phyloP scores from a whole-genome alignment of 2,329 filamentous ascomycete species.

The Ceratocystis albifundus region DNA sequence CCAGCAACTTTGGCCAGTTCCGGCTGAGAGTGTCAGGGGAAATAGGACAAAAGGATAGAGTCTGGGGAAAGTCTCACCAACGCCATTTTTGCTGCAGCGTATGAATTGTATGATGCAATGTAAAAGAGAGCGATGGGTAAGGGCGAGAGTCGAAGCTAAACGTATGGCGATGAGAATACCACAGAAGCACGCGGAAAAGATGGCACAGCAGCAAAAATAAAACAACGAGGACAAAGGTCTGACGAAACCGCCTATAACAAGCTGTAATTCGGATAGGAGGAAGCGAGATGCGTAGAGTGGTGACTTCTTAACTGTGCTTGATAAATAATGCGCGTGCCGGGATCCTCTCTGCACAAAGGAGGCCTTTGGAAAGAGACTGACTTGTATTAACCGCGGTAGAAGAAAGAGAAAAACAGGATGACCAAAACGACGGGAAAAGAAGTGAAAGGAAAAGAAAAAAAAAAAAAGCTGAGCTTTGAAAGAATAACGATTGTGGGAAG shows the following conservation, averaged over 20 bases:
- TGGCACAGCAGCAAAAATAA: too few species aligned
- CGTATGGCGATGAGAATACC: neutral
- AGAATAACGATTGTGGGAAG: neutral
- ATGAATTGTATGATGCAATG: neutral
- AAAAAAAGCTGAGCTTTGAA: neutral
- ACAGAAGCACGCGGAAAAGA: too few species aligned
- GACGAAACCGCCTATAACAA: neutral
- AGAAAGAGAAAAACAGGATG: neutral
- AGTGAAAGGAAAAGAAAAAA: too few species aligned
- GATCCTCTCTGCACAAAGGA: slow-evolving; percentile 1
- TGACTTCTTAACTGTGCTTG: neutral
- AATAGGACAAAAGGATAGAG: neutral
- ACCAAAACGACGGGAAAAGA: neutral
- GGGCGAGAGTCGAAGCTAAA: neutral
- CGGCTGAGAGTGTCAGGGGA: neutral
- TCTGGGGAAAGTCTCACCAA: slow-evolving; percentile 9
- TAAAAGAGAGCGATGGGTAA: neutral
- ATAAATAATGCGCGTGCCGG: slow-evolving; percentile 10
- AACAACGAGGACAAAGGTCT: too few species aligned
- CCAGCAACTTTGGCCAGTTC: too few species aligned
- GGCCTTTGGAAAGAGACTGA: neutral
- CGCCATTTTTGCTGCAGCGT: slow-evolving; percentile 12
- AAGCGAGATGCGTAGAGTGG: neutral
- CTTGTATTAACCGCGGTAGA: slow-evolving; percentile 16
- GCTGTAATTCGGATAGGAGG: neutral